Percentiles rank a stretch among this genome's conserved stretches.
Conservation (phyloP, 177 flowering plant genomes). For the Vitis hybrid region DNA sequence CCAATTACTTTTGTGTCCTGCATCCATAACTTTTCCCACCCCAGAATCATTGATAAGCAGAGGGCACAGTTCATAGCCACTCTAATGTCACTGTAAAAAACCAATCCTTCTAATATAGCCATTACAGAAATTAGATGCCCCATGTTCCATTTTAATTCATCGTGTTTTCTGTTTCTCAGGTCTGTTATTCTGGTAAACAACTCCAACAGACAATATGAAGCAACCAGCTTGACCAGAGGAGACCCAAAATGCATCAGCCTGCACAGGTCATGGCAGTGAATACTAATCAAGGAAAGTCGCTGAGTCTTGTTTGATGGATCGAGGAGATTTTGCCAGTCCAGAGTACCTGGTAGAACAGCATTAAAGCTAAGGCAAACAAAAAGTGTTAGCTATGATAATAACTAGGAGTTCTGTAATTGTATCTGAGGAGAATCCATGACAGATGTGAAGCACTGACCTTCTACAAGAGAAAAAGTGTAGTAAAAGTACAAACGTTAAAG, state of each 20-base stretch:
- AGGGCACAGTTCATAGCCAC: slow-evolving; percentile 72
- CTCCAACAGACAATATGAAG: slow-evolving; percentile 77
- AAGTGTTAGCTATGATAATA: slow-evolving; percentile 18
- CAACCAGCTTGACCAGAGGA: slow-evolving; percentile 61
- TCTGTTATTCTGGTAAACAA: slow-evolving; percentile 49
- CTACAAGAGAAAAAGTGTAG: slow-evolving; percentile 55
- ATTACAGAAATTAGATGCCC: slow-evolving; percentile 46
- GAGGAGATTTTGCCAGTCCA: slow-evolving; percentile 53
- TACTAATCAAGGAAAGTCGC: slow-evolving; percentile 37
- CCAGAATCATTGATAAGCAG: slow-evolving; percentile 57
- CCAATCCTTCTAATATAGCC: slow-evolving; percentile 65
- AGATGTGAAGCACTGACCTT: slow-evolving; percentile 50
- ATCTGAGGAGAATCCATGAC: slow-evolving; percentile 33
- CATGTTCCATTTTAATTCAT: slow-evolving; percentile 36
- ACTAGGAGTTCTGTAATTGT: neutral
- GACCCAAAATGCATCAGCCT: slow-evolving; percentile 82
- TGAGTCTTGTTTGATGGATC: slow-evolving; percentile 25
- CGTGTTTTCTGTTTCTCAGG: slow-evolving; percentile 27
- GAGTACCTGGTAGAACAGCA: slow-evolving; percentile 48
- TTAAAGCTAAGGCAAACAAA: slow-evolving; percentile 37
- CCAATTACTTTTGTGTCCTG: slow-evolving; percentile 19
- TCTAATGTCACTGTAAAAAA: slow-evolving; percentile 50
- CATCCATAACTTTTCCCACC: slow-evolving; percentile 50
- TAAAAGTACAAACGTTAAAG: slow-evolving; percentile 47
- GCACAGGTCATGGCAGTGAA: slow-evolving; percentile 70